Conservation (phyloP, 2,329 filamentous ascomycete species). For the Zymoseptoria pseudotritici region DNA sequence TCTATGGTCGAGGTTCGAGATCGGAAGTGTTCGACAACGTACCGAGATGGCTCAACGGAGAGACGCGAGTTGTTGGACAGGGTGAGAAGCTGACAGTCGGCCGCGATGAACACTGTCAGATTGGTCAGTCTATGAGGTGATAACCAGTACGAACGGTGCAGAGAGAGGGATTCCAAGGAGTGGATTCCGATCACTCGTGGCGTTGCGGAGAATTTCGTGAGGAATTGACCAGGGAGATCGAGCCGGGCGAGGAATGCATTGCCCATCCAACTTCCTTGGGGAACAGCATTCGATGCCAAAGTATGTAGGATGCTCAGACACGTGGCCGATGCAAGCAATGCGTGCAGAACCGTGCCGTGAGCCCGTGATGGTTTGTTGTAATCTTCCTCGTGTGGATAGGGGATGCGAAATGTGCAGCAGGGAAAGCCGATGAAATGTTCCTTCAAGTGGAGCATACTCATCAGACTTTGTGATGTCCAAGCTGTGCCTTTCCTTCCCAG, state of each 20-base stretch:
- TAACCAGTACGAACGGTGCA: neutral
- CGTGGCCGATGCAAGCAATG: neutral
- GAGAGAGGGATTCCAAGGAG: slow-evolving; percentile 1
- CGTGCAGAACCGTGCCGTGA: too few species aligned
- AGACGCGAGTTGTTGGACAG: neutral
- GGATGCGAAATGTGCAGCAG: neutral
- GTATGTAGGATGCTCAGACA: neutral
- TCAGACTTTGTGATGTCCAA: neutral
- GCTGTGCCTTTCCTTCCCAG: neutral
- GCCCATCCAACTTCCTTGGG: neutral
- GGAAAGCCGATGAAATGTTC: neutral
- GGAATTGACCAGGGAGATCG: slow-evolving; percentile 1
- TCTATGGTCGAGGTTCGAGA: neutral
- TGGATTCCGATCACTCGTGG: neutral
- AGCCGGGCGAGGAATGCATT: neutral
- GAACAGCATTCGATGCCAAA: neutral
- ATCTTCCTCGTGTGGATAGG: too few species aligned
- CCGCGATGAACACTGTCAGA: neutral
- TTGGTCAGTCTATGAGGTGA: neutral
- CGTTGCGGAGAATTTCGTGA: neutral
- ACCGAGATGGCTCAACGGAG: slow-evolving; percentile 4
- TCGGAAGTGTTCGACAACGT: slow-evolving; percentile 14
- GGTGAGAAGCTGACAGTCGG: neutral
- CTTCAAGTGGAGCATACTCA: neutral
- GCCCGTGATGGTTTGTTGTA: neutral